Evolutionary conservation across 129 eudicot species (phyloP).

Genomic region (Lactuca saligna): DNA sequence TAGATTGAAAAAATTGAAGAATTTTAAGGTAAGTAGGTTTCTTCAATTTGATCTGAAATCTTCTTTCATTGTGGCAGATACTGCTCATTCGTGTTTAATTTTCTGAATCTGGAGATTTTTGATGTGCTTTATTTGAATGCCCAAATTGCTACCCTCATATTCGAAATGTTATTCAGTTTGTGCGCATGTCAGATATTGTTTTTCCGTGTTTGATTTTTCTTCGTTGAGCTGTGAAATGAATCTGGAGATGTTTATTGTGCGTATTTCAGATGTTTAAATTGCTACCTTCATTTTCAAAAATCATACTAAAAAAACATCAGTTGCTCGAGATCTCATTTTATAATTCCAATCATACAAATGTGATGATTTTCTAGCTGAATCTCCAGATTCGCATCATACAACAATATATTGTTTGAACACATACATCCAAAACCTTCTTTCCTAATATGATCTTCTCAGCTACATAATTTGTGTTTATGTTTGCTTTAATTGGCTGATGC

Average conservation of each 20-base stretch:
- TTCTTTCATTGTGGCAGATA: background rate
- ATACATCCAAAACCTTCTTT: constrained; percentile 7
- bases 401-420: constrained; percentile 1
- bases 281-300: too few species aligned
- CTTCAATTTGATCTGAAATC: constrained; percentile 10
- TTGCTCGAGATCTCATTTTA: constrained; percentile 4
- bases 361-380: background rate
- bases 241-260: too few species aligned
- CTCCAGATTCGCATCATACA: background rate
- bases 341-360: background rate
- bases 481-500: constrained; percentile 6
- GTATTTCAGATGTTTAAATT: too few species aligned
- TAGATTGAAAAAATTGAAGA: background rate
- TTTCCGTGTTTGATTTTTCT: too few species aligned
- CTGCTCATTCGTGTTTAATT: constrained; percentile 1
- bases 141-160: background rate
- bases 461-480: constrained; percentile 2
- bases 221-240: too few species aligned
- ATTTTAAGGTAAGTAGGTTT: constrained; percentile 22
- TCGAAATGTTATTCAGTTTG: too few species aligned
- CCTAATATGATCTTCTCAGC: background rate
- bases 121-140: background rate
- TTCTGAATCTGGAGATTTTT: constrained; percentile 6
- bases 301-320: background rate
- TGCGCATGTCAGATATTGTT: too few species aligned